A percentile compares a stretch with the other conserved stretches of the same genome.
These are phyloP conservation scores for Rutstroemia sp. DNA, from an alignment of 2,329 filamentous ascomycete genomes.

Conservation along the genomic window DNA sequence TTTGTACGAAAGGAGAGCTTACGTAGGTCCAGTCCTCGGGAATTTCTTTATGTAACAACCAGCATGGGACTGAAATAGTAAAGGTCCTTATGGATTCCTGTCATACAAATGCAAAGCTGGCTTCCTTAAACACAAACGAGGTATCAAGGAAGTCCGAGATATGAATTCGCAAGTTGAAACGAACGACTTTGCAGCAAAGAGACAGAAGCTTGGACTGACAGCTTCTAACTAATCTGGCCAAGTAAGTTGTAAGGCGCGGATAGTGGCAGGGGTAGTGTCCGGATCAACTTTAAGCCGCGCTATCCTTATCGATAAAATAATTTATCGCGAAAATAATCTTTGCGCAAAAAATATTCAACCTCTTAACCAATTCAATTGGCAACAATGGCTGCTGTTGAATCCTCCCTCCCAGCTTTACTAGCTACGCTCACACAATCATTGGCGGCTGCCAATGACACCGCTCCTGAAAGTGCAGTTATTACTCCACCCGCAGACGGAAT, in stretches of 20 bases:
- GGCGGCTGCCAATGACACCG: constrained; percentile 54
- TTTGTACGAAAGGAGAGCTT: constrained; percentile 3
- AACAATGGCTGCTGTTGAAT: constrained; percentile 39
- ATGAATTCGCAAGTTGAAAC: background rate
- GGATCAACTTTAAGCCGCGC: constrained; percentile 14
- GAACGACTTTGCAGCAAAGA: background rate
- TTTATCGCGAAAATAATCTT: background rate
- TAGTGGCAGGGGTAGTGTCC: background rate
- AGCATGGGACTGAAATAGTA: constrained; percentile 1
- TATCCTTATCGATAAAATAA: constrained; percentile 5
- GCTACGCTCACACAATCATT: constrained; percentile 52
- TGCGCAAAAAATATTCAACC: too few species aligned
- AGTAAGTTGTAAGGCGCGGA: background rate
- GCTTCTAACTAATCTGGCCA: constrained; percentile 4
- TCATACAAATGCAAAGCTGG: background rate
- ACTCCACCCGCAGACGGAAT: constrained; percentile 79
- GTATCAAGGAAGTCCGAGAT: background rate
- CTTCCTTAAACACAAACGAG: background rate
- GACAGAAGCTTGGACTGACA: background rate
- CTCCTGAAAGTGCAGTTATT: constrained; percentile 54
- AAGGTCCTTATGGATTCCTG: background rate
- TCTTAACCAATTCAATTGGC: background rate
- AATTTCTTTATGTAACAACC: background rate
- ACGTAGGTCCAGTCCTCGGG: background rate
- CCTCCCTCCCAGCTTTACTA: constrained; percentile 42